phyloP scores from a whole-genome alignment of 2,329 filamentous ascomycete species.

The Beauveria sp. region DNA sequence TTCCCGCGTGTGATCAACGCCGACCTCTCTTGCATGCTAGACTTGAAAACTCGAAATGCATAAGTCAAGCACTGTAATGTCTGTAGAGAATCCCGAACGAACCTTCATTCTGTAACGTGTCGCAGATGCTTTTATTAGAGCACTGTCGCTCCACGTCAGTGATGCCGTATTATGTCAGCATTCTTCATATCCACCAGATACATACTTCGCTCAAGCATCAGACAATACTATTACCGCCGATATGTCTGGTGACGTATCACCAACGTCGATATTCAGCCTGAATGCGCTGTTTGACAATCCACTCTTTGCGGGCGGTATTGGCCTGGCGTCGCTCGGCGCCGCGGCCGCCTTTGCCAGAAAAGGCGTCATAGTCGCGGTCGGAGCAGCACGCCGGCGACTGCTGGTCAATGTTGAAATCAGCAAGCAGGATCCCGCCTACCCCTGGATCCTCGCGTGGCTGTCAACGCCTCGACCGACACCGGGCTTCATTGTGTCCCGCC shows the following conservation, averaged over 20 bases:
- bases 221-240: slow-evolving; percentile 10
- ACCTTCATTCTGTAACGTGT: background rate
- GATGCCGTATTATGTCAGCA: slow-evolving; percentile 3
- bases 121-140: background rate
- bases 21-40: too few relatives aligned
- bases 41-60: too few relatives aligned
- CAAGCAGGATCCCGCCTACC: slow-evolving; percentile 86
- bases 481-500: slow-evolving; percentile 50
- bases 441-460: slow-evolving; percentile 92
- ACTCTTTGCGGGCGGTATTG: slow-evolving; percentile 67
- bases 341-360: slow-evolving; percentile 73
- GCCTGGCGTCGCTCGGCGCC: slow-evolving; percentile 82
- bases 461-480: slow-evolving; percentile 64
- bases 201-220: background rate
- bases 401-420: slow-evolving; percentile 95
- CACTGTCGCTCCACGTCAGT: background rate
- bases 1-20: too few relatives aligned
- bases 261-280: slow-evolving; percentile 36
- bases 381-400: slow-evolving; percentile 72
- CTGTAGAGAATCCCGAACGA: background rate
- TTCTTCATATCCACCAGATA: background rate
- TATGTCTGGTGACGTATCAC: slow-evolving; percentile 25
- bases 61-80: too few relatives aligned
- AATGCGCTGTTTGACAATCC: slow-evolving; percentile 57
- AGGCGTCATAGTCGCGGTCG: slow-evolving; percentile 63